Evolutionary conservation across 768 basidiomycete genomes (phyloP), one percentile per base, ranked within the genome.

Genomic region (Trametes villosa): DNA sequence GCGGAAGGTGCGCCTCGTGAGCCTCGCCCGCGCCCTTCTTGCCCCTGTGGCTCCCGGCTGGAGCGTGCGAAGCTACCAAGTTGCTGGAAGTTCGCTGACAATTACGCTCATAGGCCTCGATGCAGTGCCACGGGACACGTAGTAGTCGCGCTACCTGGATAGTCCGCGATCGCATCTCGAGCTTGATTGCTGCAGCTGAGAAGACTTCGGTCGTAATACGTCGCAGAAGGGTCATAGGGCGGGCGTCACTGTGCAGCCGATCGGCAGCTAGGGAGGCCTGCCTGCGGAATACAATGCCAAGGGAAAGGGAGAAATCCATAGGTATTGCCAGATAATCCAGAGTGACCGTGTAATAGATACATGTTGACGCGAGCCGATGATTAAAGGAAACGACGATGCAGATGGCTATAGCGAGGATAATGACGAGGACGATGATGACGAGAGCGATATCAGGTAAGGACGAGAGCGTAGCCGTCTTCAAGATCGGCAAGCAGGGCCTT

Each of bases 401-500:
- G 27, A 26, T 38, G 30, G 48, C 26, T 45, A 42, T 55, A 59
- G 48, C 48, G 64, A 51, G n/a, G 46, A 52, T 24, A 29, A 53
- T 26, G 53, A 55, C 13, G 53, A 18, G 18, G 27, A 22, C 29
- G 47, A 54, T 18, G 41, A n/a, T n/a, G 36, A 38, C 50, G 68
- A 61, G 30, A 58, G 50, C 46, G 17, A 26, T 31, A 36, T 74
- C 77, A 87, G 22, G 81, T 84, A 65, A 88, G 78, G 60, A 88
- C 77, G 24, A 87, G 70, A 60, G 83, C 83, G 13, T 82, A 82
- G 26, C 81, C 82, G 48, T 78, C 75, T 60, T 83, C 72, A 20
- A 84, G 70, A 65, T 85, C 78, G 38, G 82, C 81, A 29, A 87
- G 74, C 30, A 83, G 67, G 46, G 80, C 82, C 60, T 78, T 79